A percentile compares a stretch with the other conserved stretches of the same genome.
Evolutionary conservation across 73 alveolate genomes (phyloP).

Genomic region (Breviolum minutum): DNA sequence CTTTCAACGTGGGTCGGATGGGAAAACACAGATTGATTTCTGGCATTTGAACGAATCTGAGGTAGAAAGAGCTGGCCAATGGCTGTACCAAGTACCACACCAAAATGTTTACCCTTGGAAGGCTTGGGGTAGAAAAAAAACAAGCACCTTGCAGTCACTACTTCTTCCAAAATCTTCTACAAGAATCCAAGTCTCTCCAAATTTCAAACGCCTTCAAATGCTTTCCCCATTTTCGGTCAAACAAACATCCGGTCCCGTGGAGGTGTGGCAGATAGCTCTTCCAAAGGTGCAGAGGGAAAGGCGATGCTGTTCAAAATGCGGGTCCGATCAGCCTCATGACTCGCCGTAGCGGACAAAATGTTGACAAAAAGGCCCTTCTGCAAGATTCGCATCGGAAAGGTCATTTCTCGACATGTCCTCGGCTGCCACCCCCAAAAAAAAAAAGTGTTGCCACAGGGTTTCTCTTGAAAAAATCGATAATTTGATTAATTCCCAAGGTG

Average conservation of each 20-base stretch:
- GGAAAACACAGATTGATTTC: too few species aligned
- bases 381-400: constrained; percentile 59
- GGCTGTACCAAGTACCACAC: too few species aligned
- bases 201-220: neutral
- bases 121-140: neutral
- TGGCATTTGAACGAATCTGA: too few species aligned
- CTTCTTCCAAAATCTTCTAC: neutral
- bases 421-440: neutral
- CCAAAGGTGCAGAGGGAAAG: constrained; percentile 39
- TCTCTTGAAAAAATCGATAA: too few species aligned
- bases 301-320: constrained; percentile 70
- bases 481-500: too few species aligned
- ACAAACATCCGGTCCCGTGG: neutral
- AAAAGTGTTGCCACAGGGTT: too few species aligned
- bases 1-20: too few species aligned
- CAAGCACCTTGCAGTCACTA: too few species aligned
- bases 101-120: neutral
- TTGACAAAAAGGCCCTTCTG: constrained; percentile 62
- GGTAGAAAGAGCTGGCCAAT: too few species aligned
- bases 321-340: constrained; percentile 62
- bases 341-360: constrained; percentile 62
- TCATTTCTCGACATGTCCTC: constrained; percentile 74
- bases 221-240: too few species aligned
- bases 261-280: neutral
- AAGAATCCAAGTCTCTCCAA: neutral